Base-by-base conservation (phyloP, 2,329 filamentous ascomycete species). In the Elsinoe batatas region DNA sequence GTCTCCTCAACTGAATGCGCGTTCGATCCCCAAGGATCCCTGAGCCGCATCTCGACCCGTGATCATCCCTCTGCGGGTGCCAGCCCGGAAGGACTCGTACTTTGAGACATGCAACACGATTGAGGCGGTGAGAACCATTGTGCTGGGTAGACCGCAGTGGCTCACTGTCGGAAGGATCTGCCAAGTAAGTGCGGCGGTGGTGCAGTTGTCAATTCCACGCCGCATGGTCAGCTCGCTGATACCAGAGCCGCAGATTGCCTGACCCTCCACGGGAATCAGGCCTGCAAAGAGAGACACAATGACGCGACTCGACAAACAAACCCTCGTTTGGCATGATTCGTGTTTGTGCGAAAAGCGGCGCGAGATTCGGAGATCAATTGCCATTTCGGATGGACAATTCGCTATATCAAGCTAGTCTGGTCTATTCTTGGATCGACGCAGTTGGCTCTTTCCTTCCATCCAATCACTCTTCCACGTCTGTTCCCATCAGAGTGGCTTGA, bases 391-490 rank as follows among this genome's bases (percentile, higher is more conserved):
- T 18, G 10, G 20, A 22, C 18, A 44, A 22, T 44, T 44, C 40
- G 40, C 40, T 15, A n/a, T 17, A 17, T 33, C 17, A 7, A 13
- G 17, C 22, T 51, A 51, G 47, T 8, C 8, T 13, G 15, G 26
- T 51, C 47, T 51, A 51, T 51, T 37, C 33, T 51, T 51, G 47
- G 47, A 26, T 38, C 18, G 44, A 20, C 33, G 44, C 26, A 49
- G 44, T 49, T 49, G 44, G 44, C 22, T 36, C 44, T 13, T 15
- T 5, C 33, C 44, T 8, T 11, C 7, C 30, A 17, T 18, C 44
- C 44, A 49, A 49, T 49, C 44, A 49, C 20, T 26, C 10, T 20
- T 36, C 26, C n/a, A 32, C 26, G 17, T 35, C 46, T n/a, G 18
- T 50, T 32, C 32, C 13, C 32, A 36, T 32, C 18, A 13, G 15